Conservation (phyloP, 495 filamentous ascomycete species). For the Penicillium daleae region DNA sequence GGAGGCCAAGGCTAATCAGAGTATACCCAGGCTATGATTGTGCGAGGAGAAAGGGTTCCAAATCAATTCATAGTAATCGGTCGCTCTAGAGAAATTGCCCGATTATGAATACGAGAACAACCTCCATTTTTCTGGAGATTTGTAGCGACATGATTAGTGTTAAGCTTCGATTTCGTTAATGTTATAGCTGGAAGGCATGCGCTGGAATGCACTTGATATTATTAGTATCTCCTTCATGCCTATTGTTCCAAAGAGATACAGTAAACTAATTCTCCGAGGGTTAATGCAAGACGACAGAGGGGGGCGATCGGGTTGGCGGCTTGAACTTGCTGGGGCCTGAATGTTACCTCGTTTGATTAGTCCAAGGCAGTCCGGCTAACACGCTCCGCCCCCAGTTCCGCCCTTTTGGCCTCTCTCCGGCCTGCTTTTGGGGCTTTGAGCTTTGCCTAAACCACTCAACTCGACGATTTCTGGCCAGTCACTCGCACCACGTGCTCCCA, state of each 20-base stretch:
- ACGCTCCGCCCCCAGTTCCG: not conserved
- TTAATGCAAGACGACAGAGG: not conserved
- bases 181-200: too few species aligned
- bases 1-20: not conserved
- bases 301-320: not conserved
- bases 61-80: not conserved
- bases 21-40: not conserved
- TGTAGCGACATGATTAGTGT: not conserved
- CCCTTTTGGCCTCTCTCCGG: too few species aligned
- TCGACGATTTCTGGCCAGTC: not conserved
- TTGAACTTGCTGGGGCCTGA: not conserved
- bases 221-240: too few species aligned
- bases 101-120: not conserved
- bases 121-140: not conserved
- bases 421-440: not conserved
- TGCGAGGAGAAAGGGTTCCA: not conserved
- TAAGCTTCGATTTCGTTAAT: not conserved
- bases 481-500: not conserved
- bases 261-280: not conserved
- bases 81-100: not conserved
- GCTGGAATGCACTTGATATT: too few species aligned
- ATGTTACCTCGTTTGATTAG: too few species aligned
- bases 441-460: not conserved
- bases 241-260: too few species aligned
- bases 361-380: not conserved